Evolutionary conservation across 768 basidiomycete genomes (phyloP).

Genomic region (Phanerochaete sordida): DNA sequence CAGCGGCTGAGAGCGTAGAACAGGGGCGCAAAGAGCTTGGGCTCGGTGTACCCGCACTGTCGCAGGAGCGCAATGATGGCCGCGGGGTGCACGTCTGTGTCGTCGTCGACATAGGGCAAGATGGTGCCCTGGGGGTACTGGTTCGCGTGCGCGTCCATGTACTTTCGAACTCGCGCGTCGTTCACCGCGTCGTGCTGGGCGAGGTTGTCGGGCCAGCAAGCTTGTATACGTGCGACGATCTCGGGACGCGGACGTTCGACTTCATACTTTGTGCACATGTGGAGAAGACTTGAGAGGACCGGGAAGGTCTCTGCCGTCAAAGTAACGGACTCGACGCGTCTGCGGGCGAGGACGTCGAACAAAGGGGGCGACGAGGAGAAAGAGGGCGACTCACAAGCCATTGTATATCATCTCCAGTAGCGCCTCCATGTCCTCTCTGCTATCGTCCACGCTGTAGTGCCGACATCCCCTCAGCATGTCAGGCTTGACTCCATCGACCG

Average conservation of each 20-base stretch:
- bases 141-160: neutral
- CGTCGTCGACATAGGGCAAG: slow-evolving; percentile 3
- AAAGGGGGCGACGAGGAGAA: neutral
- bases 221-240: slow-evolving; percentile 1
- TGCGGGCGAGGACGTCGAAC: neutral
- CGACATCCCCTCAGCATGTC: slow-evolving; percentile 2
- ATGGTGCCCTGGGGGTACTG: neutral
- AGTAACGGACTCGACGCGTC: slow-evolving; percentile 17
- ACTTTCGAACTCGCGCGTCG: neutral
- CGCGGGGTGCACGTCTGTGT: slow-evolving; percentile 21
- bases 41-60: slow-evolving; percentile 15
- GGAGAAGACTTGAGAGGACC: slow-evolving; percentile 3
- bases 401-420: slow-evolving; percentile 14
- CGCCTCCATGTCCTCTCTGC: slow-evolving; percentile 12
- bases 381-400: slow-evolving; percentile 13
- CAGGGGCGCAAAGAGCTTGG: slow-evolving; percentile 19
- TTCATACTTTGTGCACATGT: slow-evolving; percentile 13
- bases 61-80: slow-evolving; percentile 23
- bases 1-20: slow-evolving; percentile 22
- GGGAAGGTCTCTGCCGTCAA: slow-evolving; percentile 18
- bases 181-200: neutral
- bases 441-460: slow-evolving; percentile 7
- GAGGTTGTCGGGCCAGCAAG: slow-evolving; percentile 5
- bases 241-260: slow-evolving; percentile 2
- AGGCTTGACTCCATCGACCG: neutral